Evolutionary conservation across 208 protist species (phyloP).

Genomic region (Crithidia fasciculata): DNA sequence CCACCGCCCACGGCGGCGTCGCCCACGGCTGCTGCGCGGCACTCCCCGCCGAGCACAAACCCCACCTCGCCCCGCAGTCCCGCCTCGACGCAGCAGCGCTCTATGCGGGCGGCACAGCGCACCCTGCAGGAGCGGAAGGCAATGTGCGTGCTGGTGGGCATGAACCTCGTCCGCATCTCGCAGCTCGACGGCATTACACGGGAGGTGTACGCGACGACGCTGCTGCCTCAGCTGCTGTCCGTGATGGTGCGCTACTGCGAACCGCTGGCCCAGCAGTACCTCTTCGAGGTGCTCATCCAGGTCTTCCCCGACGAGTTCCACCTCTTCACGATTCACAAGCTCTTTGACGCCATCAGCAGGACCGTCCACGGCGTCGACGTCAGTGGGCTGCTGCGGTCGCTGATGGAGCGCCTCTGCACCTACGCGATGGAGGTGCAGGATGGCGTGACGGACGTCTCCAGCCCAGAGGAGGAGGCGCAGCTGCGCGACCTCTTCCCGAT

Average conservation of each 20-base stretch:
- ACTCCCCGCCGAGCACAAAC: neutral
- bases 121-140: conserved; percentile 95
- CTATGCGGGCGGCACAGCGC: conserved; percentile 36
- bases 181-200: conserved; percentile 95
- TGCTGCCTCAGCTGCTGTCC: conserved; percentile 90
- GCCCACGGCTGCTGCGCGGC: neutral
- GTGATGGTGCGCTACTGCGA: conserved; percentile 96
- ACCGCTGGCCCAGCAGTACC: conserved; percentile 97
- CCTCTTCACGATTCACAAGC: conserved; percentile 90
- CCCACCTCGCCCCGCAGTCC: conserved; percentile 14
- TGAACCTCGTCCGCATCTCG: conserved; percentile 96
- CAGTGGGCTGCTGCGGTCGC: conserved; percentile 74
- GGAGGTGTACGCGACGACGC: conserved; percentile 83
- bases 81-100: conserved; percentile 34
- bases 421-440: conserved; percentile 65
- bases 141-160: conserved; percentile 97
- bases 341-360: conserved; percentile 75
- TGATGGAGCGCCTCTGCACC: conserved; percentile 92
- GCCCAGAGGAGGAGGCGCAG: conserved; percentile 45
- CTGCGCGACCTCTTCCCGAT: conserved; percentile 50
- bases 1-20: neutral
- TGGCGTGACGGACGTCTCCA: conserved; percentile 26
- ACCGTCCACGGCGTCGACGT: conserved; percentile 91
- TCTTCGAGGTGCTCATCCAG: conserved; percentile 98
- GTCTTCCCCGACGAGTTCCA: conserved; percentile 99